A percentile compares a stretch with the other conserved stretches of the same genome.
Evolutionary conservation across 148 eudicot genomes (phyloP).

Genomic region (Arbutus unedo): DNA sequence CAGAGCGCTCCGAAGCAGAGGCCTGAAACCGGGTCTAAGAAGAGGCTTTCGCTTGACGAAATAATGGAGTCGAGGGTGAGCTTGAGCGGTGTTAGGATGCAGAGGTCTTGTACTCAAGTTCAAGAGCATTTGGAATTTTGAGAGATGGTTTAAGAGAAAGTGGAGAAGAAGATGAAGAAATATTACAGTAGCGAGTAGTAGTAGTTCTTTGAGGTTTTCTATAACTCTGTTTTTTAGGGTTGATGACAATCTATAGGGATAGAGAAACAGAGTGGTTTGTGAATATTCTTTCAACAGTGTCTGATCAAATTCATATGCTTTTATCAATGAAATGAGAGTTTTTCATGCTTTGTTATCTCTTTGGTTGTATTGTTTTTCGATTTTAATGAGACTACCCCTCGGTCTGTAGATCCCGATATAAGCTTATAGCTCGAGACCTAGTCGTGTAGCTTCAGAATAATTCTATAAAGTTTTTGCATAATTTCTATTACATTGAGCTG

Average conservation of each 20-base stretch:
- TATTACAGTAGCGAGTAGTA: not conserved
- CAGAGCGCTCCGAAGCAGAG: constrained; percentile 87
- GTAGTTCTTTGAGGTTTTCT: not conserved
- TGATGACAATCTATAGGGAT: constrained; percentile 17
- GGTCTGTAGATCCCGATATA: too few relatives aligned
- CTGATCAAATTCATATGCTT: constrained; percentile 5
- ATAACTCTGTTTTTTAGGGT: not conserved
- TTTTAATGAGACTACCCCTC: not conserved
- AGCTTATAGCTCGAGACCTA: too few relatives aligned
- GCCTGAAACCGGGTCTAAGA: constrained; percentile 56
- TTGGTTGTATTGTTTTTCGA: not conserved
- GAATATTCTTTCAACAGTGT: constrained; percentile 26
- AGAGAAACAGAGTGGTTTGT: constrained; percentile 22
- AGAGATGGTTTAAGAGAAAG: constrained; percentile 4
- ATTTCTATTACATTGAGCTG: too few relatives aligned
- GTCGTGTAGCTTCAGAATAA: too few relatives aligned
- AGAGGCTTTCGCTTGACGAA: constrained; percentile 58
- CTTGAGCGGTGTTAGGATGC: constrained; percentile 79
- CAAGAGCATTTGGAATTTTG: constrained; percentile 46
- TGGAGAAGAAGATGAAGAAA: constrained; percentile 9
- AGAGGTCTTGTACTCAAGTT: constrained; percentile 53
- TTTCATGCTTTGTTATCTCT: not conserved
- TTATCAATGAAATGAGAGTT: constrained; percentile 10
- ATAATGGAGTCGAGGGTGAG: constrained; percentile 79
- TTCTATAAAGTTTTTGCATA: too few relatives aligned